Percentiles rank a stretch among this genome's conserved stretches.
Conservation (phyloP, 768 basidiomycete genomes). For the Boletus rex-veris region DNA sequence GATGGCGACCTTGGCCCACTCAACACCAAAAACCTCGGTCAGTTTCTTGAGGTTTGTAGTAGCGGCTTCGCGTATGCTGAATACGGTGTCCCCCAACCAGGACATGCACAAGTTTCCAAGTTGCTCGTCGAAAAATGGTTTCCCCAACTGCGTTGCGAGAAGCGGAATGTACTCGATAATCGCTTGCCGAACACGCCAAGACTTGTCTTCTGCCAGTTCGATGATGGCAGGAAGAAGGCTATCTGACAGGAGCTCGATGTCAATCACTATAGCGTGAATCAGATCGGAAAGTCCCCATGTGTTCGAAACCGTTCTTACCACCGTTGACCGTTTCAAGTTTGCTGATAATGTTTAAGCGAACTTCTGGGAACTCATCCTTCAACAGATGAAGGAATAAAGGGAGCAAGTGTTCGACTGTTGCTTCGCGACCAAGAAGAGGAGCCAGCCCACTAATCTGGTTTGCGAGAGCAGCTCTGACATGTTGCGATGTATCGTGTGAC, state of each 20-base stretch:
- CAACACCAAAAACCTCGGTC: slow-evolving; percentile 97
- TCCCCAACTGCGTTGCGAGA: slow-evolving; percentile 95
- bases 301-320: slow-evolving; percentile 47
- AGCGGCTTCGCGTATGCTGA: slow-evolving; percentile 97
- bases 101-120: slow-evolving; percentile 97
- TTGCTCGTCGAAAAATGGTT: slow-evolving; percentile 96
- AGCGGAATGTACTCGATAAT: slow-evolving; percentile 99
- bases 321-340: slow-evolving; percentile 95
- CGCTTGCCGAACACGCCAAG: slow-evolving; percentile 98
- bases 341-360: slow-evolving; percentile 95
- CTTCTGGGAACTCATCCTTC: slow-evolving; percentile 99
- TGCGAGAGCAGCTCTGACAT: slow-evolving; percentile 94
- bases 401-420: slow-evolving; percentile 94
- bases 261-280: slow-evolving; percentile 67
- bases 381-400: slow-evolving; percentile 94
- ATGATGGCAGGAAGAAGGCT: slow-evolving; percentile 97
- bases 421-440: slow-evolving; percentile 86
- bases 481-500: slow-evolving; percentile 91
- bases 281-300: slow-evolving; percentile 3
- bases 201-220: slow-evolving; percentile 97
- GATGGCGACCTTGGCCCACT: slow-evolving; percentile 92
- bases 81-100: slow-evolving; percentile 98
- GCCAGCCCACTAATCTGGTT: slow-evolving; percentile 96
- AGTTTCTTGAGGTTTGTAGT: slow-evolving; percentile 95
- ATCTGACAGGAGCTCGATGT: slow-evolving; percentile 90